Evolutionary conservation across 305 asterid species (phyloP).

Genomic region (Withania somnifera): DNA sequence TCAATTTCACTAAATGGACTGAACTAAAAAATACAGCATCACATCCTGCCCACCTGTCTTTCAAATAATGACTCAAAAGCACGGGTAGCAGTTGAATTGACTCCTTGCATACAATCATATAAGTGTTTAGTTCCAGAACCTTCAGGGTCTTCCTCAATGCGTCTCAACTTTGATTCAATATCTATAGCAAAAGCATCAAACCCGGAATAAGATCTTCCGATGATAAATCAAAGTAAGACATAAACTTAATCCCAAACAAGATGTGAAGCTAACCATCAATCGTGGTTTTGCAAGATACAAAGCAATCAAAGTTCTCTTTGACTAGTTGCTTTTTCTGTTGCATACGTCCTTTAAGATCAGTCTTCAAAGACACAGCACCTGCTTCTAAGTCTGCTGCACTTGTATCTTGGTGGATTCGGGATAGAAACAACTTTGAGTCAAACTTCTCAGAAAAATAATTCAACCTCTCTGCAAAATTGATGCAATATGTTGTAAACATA

Average conservation of each 20-base stretch:
- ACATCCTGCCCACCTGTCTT: slow-evolving; percentile 70
- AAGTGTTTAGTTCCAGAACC: slow-evolving; percentile 90
- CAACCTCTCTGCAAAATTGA: slow-evolving; percentile 58
- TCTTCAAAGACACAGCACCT: slow-evolving; percentile 80
- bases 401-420: slow-evolving; percentile 87
- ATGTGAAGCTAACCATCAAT: slow-evolving; percentile 71
- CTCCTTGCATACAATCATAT: slow-evolving; percentile 73
- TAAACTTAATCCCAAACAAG: not conserved
- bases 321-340: slow-evolving; percentile 97
- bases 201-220: slow-evolving; percentile 5
- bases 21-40: slow-evolving; percentile 7
- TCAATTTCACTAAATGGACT: not conserved
- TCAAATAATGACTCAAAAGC: slow-evolving; percentile 95
- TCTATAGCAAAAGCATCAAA: slow-evolving; percentile 35
- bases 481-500: not conserved
- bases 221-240: not conserved
- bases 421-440: slow-evolving; percentile 72
- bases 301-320: slow-evolving; percentile 98
- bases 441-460: slow-evolving; percentile 88
- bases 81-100: slow-evolving; percentile 68
- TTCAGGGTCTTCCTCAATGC: slow-evolving; percentile 97
- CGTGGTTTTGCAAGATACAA: slow-evolving; percentile 97
- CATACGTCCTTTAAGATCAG: slow-evolving; percentile 86
- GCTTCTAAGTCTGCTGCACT: slow-evolving; percentile 80
- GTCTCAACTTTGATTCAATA: slow-evolving; percentile 88